These are phyloP conservation scores for Miscanthus lutarioriparius DNA, from an alignment of 176 grass and related monocot genomes.

Conservation along the genomic window DNA sequence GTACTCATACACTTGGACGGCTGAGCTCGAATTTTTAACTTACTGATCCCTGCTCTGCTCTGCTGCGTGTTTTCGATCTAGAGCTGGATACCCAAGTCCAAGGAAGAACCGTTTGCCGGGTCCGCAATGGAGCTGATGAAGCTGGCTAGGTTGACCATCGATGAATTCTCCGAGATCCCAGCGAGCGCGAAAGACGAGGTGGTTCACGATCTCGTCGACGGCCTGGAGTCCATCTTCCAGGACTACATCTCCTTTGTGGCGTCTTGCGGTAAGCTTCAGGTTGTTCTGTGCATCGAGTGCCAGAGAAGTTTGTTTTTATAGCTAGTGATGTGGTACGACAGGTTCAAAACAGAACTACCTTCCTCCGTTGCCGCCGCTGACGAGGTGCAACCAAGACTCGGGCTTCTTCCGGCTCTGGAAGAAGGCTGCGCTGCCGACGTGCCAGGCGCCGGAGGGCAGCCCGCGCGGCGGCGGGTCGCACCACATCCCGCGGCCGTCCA, in stretches of 20 bases:
- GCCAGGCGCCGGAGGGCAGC: conserved; percentile 45
- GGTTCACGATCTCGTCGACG: conserved; percentile 74
- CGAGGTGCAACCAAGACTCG: conserved; percentile 88
- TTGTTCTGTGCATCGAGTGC: too few relatives aligned
- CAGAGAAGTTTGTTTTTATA: neutral
- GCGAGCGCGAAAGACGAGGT: conserved; percentile 68
- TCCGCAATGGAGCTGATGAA: conserved; percentile 83
- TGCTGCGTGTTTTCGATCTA: conserved; percentile 1
- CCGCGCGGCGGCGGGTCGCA: conserved; percentile 16
- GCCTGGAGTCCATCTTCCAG: conserved; percentile 61
- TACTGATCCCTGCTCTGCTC: neutral
- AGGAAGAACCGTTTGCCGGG: conserved; percentile 67
- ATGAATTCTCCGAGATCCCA: conserved; percentile 89
- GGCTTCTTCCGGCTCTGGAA: conserved; percentile 76
- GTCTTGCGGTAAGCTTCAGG: conserved; percentile 61
- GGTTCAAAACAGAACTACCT: conserved; percentile 77
- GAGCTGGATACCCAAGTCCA: conserved; percentile 92
- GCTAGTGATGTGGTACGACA: too few relatives aligned
- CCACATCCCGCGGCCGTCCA: conserved; percentile 64
- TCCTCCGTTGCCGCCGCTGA: conserved; percentile 68
- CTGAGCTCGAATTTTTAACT: neutral
- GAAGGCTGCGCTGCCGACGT: conserved; percentile 64
- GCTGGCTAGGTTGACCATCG: conserved; percentile 58
- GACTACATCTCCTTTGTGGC: conserved; percentile 83
- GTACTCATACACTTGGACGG: neutral